Percentiles rank a stretch among this genome's conserved stretches.
Conservation (phyloP, 1,284 basidiomycete species). For the Uromyces viciae-fabae region DNA sequence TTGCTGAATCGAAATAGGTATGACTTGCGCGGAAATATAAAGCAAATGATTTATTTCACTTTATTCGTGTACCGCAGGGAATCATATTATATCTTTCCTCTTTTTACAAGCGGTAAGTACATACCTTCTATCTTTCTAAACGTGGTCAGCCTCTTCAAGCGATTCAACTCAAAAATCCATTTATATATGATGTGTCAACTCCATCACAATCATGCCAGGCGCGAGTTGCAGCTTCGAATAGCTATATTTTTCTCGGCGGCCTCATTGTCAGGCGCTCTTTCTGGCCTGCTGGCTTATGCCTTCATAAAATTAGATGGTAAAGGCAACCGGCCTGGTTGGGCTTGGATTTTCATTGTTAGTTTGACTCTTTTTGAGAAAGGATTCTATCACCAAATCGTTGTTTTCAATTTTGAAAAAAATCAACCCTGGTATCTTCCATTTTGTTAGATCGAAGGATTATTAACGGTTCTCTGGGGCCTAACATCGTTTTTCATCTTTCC, state of each 20-base stretch:
- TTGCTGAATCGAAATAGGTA: not conserved
- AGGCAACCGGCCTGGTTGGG: constrained; percentile 3
- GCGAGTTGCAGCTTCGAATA: constrained; percentile 29
- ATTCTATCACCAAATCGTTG: not conserved
- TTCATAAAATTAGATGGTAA: constrained; percentile 11
- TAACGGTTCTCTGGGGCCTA: constrained; percentile 1
- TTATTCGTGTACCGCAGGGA: not conserved
- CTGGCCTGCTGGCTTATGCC: constrained; percentile 20
- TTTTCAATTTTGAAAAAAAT: not conserved
- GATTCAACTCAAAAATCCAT: not conserved
- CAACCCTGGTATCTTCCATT: not conserved
- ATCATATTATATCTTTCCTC: constrained; percentile 22
- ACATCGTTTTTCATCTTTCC: constrained; percentile 8
- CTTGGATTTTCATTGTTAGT: constrained; percentile 34
- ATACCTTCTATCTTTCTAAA: not conserved
- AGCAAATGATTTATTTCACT: not conserved
- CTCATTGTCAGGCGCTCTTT: constrained; percentile 22
- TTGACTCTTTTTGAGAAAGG: not conserved
- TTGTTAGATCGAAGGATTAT: constrained; percentile 20
- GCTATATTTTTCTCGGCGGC: constrained; percentile 16
- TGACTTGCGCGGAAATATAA: not conserved
- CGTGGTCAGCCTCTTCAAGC: too few species aligned
- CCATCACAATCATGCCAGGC: not conserved
- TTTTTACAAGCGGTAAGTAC: constrained; percentile 20
- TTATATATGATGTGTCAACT: not conserved